phyloP scores from a whole-genome alignment of 352 stramenopile species.

The Phytophthora capsici region DNA sequence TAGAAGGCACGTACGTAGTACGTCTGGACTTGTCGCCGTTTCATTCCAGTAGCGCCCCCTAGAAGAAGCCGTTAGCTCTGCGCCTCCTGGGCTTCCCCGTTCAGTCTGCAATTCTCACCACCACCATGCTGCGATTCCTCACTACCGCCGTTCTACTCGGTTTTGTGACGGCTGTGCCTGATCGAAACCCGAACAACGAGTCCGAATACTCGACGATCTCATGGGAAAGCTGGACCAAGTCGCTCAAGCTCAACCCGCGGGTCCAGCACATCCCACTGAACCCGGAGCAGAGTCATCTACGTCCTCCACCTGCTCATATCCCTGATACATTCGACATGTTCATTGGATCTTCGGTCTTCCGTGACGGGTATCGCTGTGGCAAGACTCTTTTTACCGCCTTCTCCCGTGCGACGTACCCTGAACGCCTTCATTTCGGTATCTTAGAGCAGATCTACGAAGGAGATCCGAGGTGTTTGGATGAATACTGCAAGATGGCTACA shows the following conservation, averaged over 20 bases:
- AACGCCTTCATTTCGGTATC: conserved; percentile 78
- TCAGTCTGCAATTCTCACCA: conserved; percentile 13
- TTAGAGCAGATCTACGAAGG: conserved; percentile 80
- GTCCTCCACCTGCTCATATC: conserved; percentile 62
- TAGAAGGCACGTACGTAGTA: too few relatives aligned
- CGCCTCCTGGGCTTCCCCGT: neutral
- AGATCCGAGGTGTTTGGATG: conserved; percentile 68
- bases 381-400: conserved; percentile 82
- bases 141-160: conserved; percentile 2
- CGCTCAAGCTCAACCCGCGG: conserved; percentile 54
- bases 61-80: conserved; percentile 4
- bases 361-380: conserved; percentile 76
- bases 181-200: conserved; percentile 5
- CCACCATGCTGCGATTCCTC: conserved; percentile 9
- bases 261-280: conserved; percentile 75
- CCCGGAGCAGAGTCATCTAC: conserved; percentile 34
- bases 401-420: conserved; percentile 61
- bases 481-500: conserved; percentile 79
- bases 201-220: conserved; percentile 21
- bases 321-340: conserved; percentile 61
- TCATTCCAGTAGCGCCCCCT: neutral
- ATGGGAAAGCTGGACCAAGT: conserved; percentile 27
- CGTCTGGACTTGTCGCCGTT: neutral
- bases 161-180: neutral
- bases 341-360: conserved; percentile 78